Evolutionary conservation across 140 eudicot genomes (phyloP).

Genomic region (Cichorium intybus): DNA sequence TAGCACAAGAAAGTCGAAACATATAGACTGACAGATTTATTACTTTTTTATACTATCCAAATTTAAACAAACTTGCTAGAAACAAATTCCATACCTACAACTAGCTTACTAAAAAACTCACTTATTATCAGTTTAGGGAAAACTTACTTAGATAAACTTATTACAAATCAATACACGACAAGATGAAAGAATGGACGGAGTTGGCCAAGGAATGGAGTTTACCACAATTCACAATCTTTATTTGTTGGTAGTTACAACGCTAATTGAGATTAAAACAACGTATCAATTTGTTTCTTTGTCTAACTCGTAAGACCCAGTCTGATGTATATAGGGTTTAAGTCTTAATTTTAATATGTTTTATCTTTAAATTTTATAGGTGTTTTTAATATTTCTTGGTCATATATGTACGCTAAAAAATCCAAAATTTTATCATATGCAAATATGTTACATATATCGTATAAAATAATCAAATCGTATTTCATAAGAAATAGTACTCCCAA

Average conservation of each 20-base stretch:
- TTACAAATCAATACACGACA: slow-evolving; percentile 3
- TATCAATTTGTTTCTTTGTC: slow-evolving; percentile 4
- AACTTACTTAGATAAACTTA: neutral
- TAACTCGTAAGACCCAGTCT: neutral
- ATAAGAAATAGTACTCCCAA: no score
- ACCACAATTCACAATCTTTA: slow-evolving; percentile 7
- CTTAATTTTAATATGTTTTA: neutral
- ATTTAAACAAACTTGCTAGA: neutral
- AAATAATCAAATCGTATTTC: no score
- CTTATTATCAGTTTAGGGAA: neutral
- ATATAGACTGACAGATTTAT: no score
- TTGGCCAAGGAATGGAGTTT: slow-evolving; percentile 20
- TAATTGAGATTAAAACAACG: slow-evolving; percentile 18
- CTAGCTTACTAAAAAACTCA: neutral
- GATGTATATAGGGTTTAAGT: neutral
- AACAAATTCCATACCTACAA: neutral
- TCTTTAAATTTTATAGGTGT: no score
- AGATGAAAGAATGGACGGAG: slow-evolving; percentile 27
- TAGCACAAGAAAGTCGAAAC: no score
- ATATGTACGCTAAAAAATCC: no score
- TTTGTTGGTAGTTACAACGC: slow-evolving; percentile 29
- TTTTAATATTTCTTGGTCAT: no score
- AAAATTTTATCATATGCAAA: no score
- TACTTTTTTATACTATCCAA: neutral
- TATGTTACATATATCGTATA: no score